Evolutionary conservation across 495 filamentous ascomycete genomes (phyloP), one percentile per base, ranked within the genome.

Genomic region (Tirmania nivea): DNA sequence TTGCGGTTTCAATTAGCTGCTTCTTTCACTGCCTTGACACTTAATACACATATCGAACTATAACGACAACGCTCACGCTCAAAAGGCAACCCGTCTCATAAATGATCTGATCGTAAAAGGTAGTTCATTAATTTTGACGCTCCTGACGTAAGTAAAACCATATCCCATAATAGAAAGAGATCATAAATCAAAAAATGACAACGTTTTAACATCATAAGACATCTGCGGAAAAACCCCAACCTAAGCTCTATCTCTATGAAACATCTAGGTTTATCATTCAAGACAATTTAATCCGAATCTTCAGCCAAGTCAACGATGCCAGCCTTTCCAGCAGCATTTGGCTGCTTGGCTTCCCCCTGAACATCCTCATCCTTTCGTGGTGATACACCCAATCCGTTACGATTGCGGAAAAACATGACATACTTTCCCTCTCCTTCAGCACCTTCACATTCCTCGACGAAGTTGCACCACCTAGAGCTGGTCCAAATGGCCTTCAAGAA

Each of bases 401-500:
- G 71, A 73, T 85, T 85, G 53, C 81, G 69, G 74, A 78, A 85
- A 71, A 85, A 85, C 49, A 71, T 57, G 68, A 85, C 74, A 48
- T 77, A 75, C 70, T 77, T 75, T 55, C 69, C 75, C 48, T 78
- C 73, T 19, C 78, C 81, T 59, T 73, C 61, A 45, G 80, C 75
- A 53, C 76, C 83, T 57, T 78, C 83, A 62, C 66, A 74, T 36
- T 73, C 73, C 70, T 80, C 77, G 56, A 84, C 79, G 78, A 81
- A 86, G 62, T 84, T 79, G 72, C 81, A 84, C 75, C 70, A 73
- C 25, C 81, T 69, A n/a, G 78, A 74, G 59, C 69, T 75, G 50
- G 63, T 75, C 73, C 74, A 86, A 63, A 86, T 63, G 56, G 76
- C 71, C 65, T 72, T 71, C 59, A 83, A 58, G 62, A 81, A 77